Base-by-base conservation (phyloP, 768 basidiomycete genomes). In the Leccinellum albellum region DNA sequence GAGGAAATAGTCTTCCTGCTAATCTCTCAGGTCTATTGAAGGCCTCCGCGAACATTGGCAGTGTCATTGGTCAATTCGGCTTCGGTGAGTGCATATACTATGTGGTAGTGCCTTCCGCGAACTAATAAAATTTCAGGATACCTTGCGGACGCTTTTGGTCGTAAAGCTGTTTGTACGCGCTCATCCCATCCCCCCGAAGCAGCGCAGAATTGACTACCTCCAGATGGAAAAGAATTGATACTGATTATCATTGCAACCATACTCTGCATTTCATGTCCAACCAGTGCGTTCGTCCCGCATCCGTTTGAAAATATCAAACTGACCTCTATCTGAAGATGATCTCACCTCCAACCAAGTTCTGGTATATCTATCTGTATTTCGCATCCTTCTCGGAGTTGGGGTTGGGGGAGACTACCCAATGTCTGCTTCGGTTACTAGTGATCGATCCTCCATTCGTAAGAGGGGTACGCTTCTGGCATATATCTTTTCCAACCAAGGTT, bases 331-430 rank as follows among this genome's bases (percentile, higher is more conserved):
- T n/a, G 7, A 61, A 75, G 77, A 82, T 32, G 70, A 74, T 4
- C 75, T 89, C 23, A 77, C 79, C 20, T 79, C 86, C 3, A 67
- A 81, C 46, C 62, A 69, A 26, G 75, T 70, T 23, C 76, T 90
- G 49, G 82, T 89, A 61, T 91, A 86, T 68, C 76, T 91, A 14
- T 76, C 76, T 15, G 63, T 85, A 4, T 90, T 81, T 65, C 85
- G 90, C 13, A 86, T 91, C 52, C 64, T 91, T 7, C 81, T 91
- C 33, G 90, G 90, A 0, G 73, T 92, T 17, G 90, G 89, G 23
- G 83, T 91, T 1, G 90, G 88, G 15, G 89, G 87, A 3, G 90
- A 90, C 68, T 89, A 89, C 65, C 87, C 88, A 2, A 86, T 90
- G 87, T 83, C 81, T 12, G 87, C 88, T 0, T 81, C 81, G 10